These are phyloP conservation scores for Cruciata laevipes DNA, from an alignment of 257 asterid species.

Conservation along the genomic window DNA sequence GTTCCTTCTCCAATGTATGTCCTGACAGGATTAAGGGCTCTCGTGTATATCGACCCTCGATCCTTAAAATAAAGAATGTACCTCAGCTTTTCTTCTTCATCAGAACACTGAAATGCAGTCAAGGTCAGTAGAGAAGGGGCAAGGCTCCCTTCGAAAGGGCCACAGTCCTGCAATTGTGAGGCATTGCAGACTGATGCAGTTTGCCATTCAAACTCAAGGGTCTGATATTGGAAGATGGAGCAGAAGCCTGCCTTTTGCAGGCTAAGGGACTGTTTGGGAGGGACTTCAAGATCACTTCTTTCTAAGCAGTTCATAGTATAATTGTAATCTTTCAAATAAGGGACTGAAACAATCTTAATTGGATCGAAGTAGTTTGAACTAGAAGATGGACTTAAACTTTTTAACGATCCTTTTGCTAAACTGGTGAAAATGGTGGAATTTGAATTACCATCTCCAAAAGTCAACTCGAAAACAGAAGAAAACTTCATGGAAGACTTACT, in stretches of 20 bases:
- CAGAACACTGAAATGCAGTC: conserved; percentile 37
- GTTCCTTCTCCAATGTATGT: conserved; percentile 54
- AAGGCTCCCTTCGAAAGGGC: conserved; percentile 17
- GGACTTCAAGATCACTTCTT: conserved; percentile 6
- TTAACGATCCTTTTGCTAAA: conserved; percentile 39
- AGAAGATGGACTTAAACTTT: conserved; percentile 21
- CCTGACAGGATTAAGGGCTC: conserved; percentile 16
- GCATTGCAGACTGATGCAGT: conserved; percentile 26
- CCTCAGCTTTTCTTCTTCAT: conserved; percentile 27
- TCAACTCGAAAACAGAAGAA: conserved; percentile 43
- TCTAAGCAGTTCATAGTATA: conserved; percentile 32
- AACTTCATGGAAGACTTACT: conserved; percentile 16
- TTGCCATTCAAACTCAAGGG: conserved; percentile 25
- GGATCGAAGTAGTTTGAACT: conserved; percentile 37
- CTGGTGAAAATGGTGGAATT: conserved; percentile 29
- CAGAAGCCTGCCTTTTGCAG: conserved; percentile 30
- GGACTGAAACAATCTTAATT: conserved; percentile 33
- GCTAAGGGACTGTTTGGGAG: conserved; percentile 20
- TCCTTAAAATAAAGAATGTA: conserved; percentile 23
- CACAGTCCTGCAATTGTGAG: conserved; percentile 15
- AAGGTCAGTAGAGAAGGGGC: conserved; percentile 22
- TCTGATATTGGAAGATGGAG: not conserved
- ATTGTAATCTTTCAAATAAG: conserved; percentile 21
- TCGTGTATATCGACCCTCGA: not conserved
- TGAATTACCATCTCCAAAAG: conserved; percentile 15